Conservation (phyloP, 148 eudicot genomes). For the Rhododendron ovatum region DNA sequence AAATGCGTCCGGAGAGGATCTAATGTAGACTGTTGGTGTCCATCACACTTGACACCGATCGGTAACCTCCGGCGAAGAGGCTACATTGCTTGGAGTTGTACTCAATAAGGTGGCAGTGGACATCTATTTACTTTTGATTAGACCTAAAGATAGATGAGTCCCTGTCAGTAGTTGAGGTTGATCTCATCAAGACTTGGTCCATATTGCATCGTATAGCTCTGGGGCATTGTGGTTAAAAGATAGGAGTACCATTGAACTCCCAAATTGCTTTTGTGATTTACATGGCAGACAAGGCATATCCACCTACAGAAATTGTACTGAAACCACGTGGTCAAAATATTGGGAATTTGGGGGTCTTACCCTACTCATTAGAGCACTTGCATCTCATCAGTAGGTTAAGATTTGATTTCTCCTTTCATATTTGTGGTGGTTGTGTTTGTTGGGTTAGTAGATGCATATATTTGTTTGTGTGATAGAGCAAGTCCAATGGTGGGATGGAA, state of each 20-base stretch:
- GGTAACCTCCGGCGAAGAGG: background rate
- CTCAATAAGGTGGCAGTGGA: background rate
- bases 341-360: background rate
- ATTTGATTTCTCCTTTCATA: background rate
- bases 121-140: background rate
- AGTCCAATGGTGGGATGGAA: too few relatives aligned
- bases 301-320: background rate
- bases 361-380: background rate
- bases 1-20: background rate
- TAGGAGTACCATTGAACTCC: background rate
- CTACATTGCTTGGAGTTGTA: background rate
- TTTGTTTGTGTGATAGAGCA: background rate
- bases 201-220: background rate
- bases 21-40: background rate
- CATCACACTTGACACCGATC: background rate
- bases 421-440: background rate
- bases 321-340: background rate
- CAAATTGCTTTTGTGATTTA: background rate
- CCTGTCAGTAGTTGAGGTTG: background rate
- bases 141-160: background rate
- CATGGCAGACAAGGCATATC: conserved; percentile 2
- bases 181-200: background rate
- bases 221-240: background rate
- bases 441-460: background rate
- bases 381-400: background rate